Base-by-base conservation (phyloP, 1,284 basidiomycete genomes). In the Cutaneotrichosporon dermatis region DNA sequence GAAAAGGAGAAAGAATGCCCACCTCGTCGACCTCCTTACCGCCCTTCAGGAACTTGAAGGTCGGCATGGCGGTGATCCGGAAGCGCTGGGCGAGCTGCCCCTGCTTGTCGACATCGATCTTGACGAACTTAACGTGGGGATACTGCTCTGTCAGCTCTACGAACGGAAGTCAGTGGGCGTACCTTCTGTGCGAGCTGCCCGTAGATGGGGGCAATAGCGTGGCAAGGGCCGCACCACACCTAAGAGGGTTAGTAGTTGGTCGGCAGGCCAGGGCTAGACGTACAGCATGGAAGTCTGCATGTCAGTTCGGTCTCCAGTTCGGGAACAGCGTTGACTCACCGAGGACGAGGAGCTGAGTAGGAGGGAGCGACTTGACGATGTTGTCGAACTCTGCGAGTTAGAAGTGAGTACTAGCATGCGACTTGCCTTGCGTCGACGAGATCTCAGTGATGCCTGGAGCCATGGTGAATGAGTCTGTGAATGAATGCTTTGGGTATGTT, bases 11-110 rank as follows among this genome's bases (percentile, higher is more conserved):
- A n/a, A n/a, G n/a, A n/a, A n/a, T n/a, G n/a, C n/a, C n/a, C n/a
- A n/a, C 75, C 71, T 78, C 72, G 41, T 69, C 76, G 12, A 79
- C 65, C 57, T 76, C 73, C 36, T 67, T 51, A 4, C 78, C 78
- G 44, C 71, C 78, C 66, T 80, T 80, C 62, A 80, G 55, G 57
- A 80, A 79, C 62, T 79, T 75, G 70, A 81, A 81, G 4, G 80
- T 81, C 3, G 80, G 80, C 79, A 81, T 80, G 12, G 80, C 80
- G 5, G 69, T 59, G 40, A 81, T 69, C 13, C 65, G 55, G 69
- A 76, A 80, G 43, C 77, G 64, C 44, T 68, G 68, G 13, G 80
- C 78, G 16, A 80, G 71, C 35, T 69, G 65, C 15, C 62, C 61
- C n/a, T 77, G 71, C 53, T 70, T 67, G 66, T 81, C 80, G 44